Percentiles rank a stretch among this genome's conserved stretches.
Conservation (phyloP, 257 asterid species). For the Gentiana straminea region DNA sequence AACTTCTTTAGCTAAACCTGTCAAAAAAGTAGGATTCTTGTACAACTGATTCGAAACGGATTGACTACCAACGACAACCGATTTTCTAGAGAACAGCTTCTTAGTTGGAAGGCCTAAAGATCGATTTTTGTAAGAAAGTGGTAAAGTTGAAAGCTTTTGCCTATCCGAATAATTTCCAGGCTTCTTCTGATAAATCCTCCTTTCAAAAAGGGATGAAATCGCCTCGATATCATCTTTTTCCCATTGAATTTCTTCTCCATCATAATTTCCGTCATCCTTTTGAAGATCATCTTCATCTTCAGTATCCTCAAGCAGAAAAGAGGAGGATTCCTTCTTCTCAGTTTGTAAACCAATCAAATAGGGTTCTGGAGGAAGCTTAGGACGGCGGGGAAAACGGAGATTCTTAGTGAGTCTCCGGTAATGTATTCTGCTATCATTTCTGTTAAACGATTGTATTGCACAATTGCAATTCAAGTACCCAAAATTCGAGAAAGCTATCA, state of each 20-base stretch:
- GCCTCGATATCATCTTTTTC: conserved; percentile 71
- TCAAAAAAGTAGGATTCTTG: conserved; percentile 72
- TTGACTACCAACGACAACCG: conserved; percentile 22
- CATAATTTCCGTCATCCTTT: conserved; percentile 4
- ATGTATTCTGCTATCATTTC: conserved; percentile 11
- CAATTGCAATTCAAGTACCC: neutral
- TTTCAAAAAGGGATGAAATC: conserved; percentile 70
- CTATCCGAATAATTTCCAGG: conserved; percentile 49
- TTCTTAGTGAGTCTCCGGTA: conserved; percentile 45
- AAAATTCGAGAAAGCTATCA: no score
- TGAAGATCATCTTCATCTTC: neutral
- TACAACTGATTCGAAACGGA: conserved; percentile 46
- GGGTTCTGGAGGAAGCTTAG: conserved; percentile 43
- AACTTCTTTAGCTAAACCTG: conserved; percentile 64
- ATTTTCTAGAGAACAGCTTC: conserved; percentile 35
- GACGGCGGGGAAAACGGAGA: conserved; percentile 45
- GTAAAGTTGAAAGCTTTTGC: conserved; percentile 57
- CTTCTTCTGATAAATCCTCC: conserved; percentile 72
- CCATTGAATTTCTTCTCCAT: conserved; percentile 36
- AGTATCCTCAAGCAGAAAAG: conserved; percentile 9
- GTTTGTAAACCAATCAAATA: conserved; percentile 5
- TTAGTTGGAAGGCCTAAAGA: conserved; percentile 61
- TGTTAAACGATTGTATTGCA: conserved; percentile 8
- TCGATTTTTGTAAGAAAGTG: conserved; percentile 54
- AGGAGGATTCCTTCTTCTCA: conserved; percentile 2